Evolutionary conservation across 2,329 filamentous ascomycete species (phyloP), one percentile per base, ranked within the genome.

Genomic region (Fusarium bulbicola): DNA sequence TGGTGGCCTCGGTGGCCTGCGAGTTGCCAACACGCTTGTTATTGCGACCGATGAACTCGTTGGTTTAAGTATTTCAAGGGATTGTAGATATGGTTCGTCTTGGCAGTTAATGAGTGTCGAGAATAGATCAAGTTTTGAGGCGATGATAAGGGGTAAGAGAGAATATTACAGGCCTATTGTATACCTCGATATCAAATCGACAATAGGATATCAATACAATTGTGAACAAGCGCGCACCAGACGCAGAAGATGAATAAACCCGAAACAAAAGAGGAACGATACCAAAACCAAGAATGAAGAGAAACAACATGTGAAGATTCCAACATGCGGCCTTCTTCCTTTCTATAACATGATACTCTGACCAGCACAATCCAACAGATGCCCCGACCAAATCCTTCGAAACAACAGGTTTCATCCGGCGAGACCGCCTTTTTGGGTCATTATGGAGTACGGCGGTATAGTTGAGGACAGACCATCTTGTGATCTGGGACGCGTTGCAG

Each of bases 321-420:
- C 36, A 47, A 59, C n/a, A 43, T 42, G 45, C 39, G 50, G 58
- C 28, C 9, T 43, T 53, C 21, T 30, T 11, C 32, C 40, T 26
- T 57, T 59, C 50, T 65, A 65, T 53, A 63, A 43, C 45, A 69
- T 15, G 34, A 45, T 53, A 21, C 21, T 54, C 49, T 52, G 37
- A 28, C 52, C 46, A 58, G 59, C 65, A 70, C 65, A 69, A 32
- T 40, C 61, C 60, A 52, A 39, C 21, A 32, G 16, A 56, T 7
- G 66, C 46, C 60, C 43, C n/a, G 40, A 45, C 66, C 60, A 37
- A n/a, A 20, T 42, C 42, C 40, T 58, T 53, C 66, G 59, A 70
- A 69, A 59, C 52, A 65, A 30, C 18, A 42, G 30, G 40, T 43
- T 54, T 47, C 45, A 52, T 53, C 39, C 66, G 50, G 46, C 36